Evolutionary conservation across 495 filamentous ascomycete genomes (phyloP), one percentile per base, ranked within the genome.

Genomic region (Penicillium herquei): DNA sequence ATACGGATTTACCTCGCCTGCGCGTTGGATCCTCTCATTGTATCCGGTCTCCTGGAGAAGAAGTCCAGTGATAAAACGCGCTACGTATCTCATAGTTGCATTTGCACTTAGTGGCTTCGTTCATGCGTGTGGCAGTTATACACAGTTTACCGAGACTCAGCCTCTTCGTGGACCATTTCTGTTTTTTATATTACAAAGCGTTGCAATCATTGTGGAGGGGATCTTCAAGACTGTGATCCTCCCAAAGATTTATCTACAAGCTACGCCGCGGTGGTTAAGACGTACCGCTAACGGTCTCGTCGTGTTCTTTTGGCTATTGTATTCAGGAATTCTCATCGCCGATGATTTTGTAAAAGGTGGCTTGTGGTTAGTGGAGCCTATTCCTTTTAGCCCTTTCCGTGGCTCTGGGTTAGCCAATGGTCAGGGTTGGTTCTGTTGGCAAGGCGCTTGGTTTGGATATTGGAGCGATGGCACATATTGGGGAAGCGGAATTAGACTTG

Each of bases 311-410:
- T 92, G 87, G 87, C 68, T 88, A 43, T 70, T 78, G 5, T 49
- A 69, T n/a, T 86, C 87, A 0, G 75, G 74, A 3, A 55, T 67
- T 32, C 59, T 84, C 1, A 66, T 85, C 8, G 73, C 71, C 26
- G 83, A 89, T 68, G 88, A 92, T 50, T 83, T 90, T 62, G 70
- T 78, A 0, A 68, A 74, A 11, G 79, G 78, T 0, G 86, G 82
- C 0, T 37, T 90, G 7, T 91, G 84, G 83, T 53, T 89, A 14
- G 82, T 77, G 56, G 86, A 90, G 68, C 87, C 87, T 0, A 68
- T 91, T n/a, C 88, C 88, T 0, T 16, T 88, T 1, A 89, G 86
- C 59, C 63, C 71, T 3, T 43, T 86, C 10, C 70, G 86, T 39
- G 77, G 74, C 9, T 37, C 88, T 9, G 83, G 82, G 1, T 63